Percentiles rank a stretch among this genome's conserved stretches.
These are phyloP conservation scores for Monilinia laxa DNA, from an alignment of 2,329 filamentous ascomycete genomes.

Conservation along the genomic window DNA sequence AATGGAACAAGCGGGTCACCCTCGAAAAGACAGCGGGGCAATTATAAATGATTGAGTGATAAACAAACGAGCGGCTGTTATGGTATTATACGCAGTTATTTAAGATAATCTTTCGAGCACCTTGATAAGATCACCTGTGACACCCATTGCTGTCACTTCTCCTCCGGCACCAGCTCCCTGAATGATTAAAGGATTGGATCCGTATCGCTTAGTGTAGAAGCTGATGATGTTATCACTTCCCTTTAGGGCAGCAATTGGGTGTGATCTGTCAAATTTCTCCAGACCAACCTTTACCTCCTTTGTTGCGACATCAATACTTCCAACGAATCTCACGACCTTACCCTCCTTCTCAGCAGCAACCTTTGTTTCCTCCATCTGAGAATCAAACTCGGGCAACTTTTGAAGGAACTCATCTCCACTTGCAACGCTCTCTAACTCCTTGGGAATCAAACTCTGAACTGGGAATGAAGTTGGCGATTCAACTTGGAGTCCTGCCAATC, in stretches of 20 bases:
- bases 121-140: slow-evolving; percentile 90
- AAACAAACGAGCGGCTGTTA: slow-evolving; percentile 9
- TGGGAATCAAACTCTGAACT: slow-evolving; percentile 89
- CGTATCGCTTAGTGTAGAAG: slow-evolving; percentile 96
- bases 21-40: slow-evolving; percentile 28
- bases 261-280: slow-evolving; percentile 82
- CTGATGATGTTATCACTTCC: slow-evolving; percentile 99
- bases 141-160: slow-evolving; percentile 96
- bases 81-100: slow-evolving; percentile 24
- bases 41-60: slow-evolving; percentile 29
- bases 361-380: slow-evolving; percentile 87
- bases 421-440: slow-evolving; percentile 72
- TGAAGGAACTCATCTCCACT: slow-evolving; percentile 85
- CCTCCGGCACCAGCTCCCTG: slow-evolving; percentile 93
- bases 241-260: slow-evolving; percentile 91
- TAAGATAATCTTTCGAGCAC: slow-evolving; percentile 61
- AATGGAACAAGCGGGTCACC: slow-evolving; percentile 26
- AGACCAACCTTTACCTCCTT: slow-evolving; percentile 88
- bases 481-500: slow-evolving; percentile 77
- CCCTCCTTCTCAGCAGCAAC: slow-evolving; percentile 79
- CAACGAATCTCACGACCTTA: slow-evolving; percentile 92
- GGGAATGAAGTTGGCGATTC: slow-evolving; percentile 86
- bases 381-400: slow-evolving; percentile 77
- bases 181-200: slow-evolving; percentile 84
- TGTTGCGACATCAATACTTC: slow-evolving; percentile 81